Base-by-base conservation (phyloP, 345 rosid species). In the Euphorbia lathyris region DNA sequence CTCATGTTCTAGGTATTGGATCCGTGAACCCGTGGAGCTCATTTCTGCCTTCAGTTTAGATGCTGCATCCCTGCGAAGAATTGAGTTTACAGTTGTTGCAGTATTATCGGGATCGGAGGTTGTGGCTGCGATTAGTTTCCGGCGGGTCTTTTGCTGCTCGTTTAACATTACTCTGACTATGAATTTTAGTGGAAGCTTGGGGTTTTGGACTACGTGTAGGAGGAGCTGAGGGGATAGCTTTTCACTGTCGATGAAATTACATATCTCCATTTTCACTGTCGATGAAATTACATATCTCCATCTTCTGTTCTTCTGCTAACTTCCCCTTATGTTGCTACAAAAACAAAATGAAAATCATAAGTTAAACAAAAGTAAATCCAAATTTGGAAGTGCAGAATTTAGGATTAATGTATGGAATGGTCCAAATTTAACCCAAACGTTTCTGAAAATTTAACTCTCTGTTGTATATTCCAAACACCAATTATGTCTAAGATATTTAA, bases 131-230 rank as follows among this genome's bases (percentile, higher is more conserved):
- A 75, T 66, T 72, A 93, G 72, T 27, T 92, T 79, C 58, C 79
- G 83, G 59, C 92, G 94, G 50, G 94, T 82, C 75, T 84, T 86
- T 45, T 89, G 83, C 82, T 93, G 98, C 67, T 89, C 97, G 6
- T 83, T 83, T 51, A 91, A 57, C 97, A 93, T 93, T 42, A 94
- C 92, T 43, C 92, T 88, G 64, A 93, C 87, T 19, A 91, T 79
- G 74, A 93, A 89, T 69, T 94, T 71, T 52, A 93, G 65, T 7
- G 98, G 96, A 81, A 93, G 87, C 73, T 77, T 77, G 9, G 90
- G 97, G 81, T 91, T 91, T 73, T 91, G 98, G 0, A 93, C 90
- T 6, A 92, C 88, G 59, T 86, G 94, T 19, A 93, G 53, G 19
- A 91, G 91, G 68, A 86, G 64, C 64, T 76, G 79, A 43, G 91